Evolutionary conservation across 768 basidiomycete species (phyloP).

Genomic region (Amanita muscaria): DNA sequence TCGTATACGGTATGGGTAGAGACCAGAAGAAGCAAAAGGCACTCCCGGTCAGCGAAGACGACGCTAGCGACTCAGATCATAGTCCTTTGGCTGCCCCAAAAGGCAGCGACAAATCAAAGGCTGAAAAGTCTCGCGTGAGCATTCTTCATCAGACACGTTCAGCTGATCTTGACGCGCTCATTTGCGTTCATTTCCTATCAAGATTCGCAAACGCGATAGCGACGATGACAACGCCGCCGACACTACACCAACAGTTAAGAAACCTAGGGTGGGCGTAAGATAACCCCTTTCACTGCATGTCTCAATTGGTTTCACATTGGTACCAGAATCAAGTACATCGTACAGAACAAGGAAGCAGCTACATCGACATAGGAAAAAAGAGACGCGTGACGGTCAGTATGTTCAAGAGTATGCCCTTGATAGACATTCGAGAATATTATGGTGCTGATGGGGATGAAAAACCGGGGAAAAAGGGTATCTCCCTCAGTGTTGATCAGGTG

Average conservation of each 20-base stretch:
- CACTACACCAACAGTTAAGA: slow-evolving; percentile 2
- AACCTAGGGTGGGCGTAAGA: slow-evolving; percentile 1
- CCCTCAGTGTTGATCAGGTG: slow-evolving; percentile 58
- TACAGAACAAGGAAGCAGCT: slow-evolving; percentile 34
- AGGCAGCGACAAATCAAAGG: not conserved
- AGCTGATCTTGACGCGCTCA: not conserved
- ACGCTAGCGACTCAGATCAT: not conserved
- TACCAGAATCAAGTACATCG: not conserved
- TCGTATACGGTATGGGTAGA: not conserved
- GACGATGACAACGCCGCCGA: slow-evolving; percentile 3
- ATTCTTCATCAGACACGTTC: not conserved
- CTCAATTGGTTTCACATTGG: not conserved
- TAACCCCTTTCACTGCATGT: not conserved
- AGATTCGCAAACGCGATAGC: slow-evolving; percentile 10
- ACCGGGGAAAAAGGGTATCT: slow-evolving; percentile 78
- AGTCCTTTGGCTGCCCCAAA: not conserved
- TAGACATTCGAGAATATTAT: slow-evolving; percentile 77
- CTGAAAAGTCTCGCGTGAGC: not conserved
- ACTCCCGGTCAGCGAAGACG: not conserved
- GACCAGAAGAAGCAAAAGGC: not conserved
- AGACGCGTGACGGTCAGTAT: slow-evolving; percentile 49
- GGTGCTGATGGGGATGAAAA: slow-evolving; percentile 43
- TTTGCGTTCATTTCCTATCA: not conserved
- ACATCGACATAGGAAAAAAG: slow-evolving; percentile 64
- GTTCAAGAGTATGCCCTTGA: slow-evolving; percentile 42